Evolutionary conservation across 495 filamentous ascomycete species (phyloP).

Genomic region (Daldinia bambusicola): DNA sequence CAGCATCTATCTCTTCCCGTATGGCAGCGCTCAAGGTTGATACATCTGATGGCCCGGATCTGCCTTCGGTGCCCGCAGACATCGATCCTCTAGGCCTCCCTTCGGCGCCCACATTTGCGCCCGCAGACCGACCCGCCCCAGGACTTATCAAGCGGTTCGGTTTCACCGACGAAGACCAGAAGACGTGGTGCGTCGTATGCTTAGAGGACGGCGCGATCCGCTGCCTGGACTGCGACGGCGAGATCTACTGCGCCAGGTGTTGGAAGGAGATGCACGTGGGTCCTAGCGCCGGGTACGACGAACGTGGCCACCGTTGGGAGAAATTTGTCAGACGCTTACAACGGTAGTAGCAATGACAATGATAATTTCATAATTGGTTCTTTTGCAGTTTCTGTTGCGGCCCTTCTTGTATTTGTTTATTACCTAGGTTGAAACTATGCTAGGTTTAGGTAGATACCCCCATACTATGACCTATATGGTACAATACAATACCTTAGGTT

Average conservation of each 20-base stretch:
- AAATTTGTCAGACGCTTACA: constrained; percentile 49
- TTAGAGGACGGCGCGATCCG: constrained; percentile 70
- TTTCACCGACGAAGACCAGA: constrained; percentile 70
- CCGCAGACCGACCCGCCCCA: constrained; percentile 52
- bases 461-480: constrained; percentile 1
- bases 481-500: no score
- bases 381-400: constrained; percentile 4
- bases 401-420: constrained; percentile 5
- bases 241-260: constrained; percentile 72
- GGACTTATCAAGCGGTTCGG: constrained; percentile 47
- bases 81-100: constrained; percentile 60
- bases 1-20: constrained; percentile 53
- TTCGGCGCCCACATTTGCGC: constrained; percentile 63
- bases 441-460: constrained; percentile 15
- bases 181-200: constrained; percentile 77
- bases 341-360: no score
- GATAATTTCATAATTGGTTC: no score
- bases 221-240: constrained; percentile 71
- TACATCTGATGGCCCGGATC: constrained; percentile 16
- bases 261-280: constrained; percentile 77
- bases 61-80: constrained; percentile 45
- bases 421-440: neutral
- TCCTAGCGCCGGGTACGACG: constrained; percentile 64
- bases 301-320: constrained; percentile 61
- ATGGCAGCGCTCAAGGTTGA: constrained; percentile 54